These are phyloP conservation scores for Entophlyctis helioformis DNA, from an alignment of 192 early-diverging fungal species.

Conservation along the genomic window DNA sequence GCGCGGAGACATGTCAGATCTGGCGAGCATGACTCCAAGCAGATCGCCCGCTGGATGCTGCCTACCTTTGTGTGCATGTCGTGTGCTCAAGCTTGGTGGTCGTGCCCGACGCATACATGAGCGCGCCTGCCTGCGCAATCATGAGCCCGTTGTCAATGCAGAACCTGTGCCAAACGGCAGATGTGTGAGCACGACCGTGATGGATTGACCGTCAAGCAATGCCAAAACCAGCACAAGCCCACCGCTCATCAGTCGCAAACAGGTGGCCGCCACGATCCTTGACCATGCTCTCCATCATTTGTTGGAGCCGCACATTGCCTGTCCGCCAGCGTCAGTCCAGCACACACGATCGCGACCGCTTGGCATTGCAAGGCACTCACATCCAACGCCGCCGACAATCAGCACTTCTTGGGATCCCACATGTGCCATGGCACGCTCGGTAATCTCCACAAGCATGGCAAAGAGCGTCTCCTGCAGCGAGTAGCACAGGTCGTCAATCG, in stretches of 20 bases:
- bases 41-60: too few relatives aligned
- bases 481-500: conserved; percentile 89
- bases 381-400: conserved; percentile 95
- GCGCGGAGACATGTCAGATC: too few relatives aligned
- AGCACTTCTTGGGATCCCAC: conserved; percentile 82
- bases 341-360: too few relatives aligned
- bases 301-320: conserved; percentile 83
- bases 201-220: too few relatives aligned
- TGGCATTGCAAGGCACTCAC: too few relatives aligned
- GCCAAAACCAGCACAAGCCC: too few relatives aligned
- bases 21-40: background rate
- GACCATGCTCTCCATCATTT: conserved; percentile 98
- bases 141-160: conserved; percentile 99
- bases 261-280: conserved; percentile 71
- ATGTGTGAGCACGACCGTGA: too few relatives aligned
- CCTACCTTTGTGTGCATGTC: conserved; percentile 78
- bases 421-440: conserved; percentile 97
- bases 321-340: too few relatives aligned
- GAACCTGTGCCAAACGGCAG: conserved; percentile 33
- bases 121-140: conserved; percentile 94
- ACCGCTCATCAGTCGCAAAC: conserved; percentile 92
- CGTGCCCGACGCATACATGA: conserved; percentile 71
- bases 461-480: conserved; percentile 95
- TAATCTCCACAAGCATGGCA: conserved; percentile 99
- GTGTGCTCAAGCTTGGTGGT: conserved; percentile 75